A percentile compares a stretch with the other conserved stretches of the same genome.
These are phyloP conservation scores for Ochetophila trinervis DNA, from an alignment of 306 rosid genomes.

Conservation along the genomic window DNA sequence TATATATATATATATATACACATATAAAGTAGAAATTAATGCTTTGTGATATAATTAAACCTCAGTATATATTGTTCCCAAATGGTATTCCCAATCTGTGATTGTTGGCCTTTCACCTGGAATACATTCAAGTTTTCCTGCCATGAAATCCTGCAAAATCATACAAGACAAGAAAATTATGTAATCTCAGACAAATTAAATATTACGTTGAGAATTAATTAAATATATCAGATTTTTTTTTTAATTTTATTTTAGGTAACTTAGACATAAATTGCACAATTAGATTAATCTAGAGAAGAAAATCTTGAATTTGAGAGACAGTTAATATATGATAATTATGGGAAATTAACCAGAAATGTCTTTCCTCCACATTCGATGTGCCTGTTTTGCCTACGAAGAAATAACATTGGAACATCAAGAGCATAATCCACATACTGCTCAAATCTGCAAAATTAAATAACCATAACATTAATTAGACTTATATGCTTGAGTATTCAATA, in stretches of 20 bases:
- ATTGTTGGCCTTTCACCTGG: slow-evolving; percentile 61
- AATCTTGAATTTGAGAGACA: not conserved
- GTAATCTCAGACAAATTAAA: not conserved
- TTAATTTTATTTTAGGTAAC: not conserved
- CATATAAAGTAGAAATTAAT: too few species aligned
- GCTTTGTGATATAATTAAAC: slow-evolving; percentile 7
- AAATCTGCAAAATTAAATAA: not conserved
- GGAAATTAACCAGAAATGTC: slow-evolving; percentile 49
- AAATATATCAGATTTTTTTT: too few species aligned
- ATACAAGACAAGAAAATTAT: not conserved
- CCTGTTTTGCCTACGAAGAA: slow-evolving; percentile 42
- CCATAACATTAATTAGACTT: too few species aligned
- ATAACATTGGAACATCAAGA: slow-evolving; percentile 64
- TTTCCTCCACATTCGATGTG: slow-evolving; percentile 53
- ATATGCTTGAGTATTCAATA: too few species aligned
- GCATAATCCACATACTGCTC: slow-evolving; percentile 60
- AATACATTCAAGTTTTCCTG: slow-evolving; percentile 50
- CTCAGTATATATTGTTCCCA: slow-evolving; percentile 62
- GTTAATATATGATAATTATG: not conserved
- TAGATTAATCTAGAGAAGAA: not conserved
- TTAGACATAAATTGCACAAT: not conserved
- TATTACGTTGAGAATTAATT: too few species aligned
- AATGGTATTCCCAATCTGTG: slow-evolving; percentile 62
- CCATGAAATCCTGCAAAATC: slow-evolving; percentile 37
- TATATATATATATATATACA: too few species aligned